These are phyloP conservation scores for Dictyostelium citrinum DNA, from an alignment of 78 protist genomes.

Conservation along the genomic window DNA sequence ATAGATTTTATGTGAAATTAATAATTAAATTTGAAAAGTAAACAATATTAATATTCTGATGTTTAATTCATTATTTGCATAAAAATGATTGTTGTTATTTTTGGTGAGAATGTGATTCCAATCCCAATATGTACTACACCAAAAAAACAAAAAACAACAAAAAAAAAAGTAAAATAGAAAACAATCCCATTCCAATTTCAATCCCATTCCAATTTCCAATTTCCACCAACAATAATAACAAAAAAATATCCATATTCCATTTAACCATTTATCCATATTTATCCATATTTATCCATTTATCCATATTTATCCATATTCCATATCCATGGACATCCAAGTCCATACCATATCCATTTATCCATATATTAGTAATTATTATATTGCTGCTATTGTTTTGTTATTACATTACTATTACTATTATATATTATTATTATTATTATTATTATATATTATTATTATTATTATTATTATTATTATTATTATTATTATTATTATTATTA, in stretches of 20 bases:
- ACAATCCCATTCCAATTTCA: neutral
- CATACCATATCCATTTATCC: neutral
- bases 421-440: neutral
- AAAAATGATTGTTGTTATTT: neutral
- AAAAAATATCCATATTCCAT: neutral
- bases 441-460: neutral
- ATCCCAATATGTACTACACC: neutral
- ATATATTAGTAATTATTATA: neutral
- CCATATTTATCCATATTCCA: neutral
- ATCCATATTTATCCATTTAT: no score
- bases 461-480: constrained; percentile 10
- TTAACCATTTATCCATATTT: neutral
- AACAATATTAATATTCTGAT: neutral
- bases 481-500: neutral
- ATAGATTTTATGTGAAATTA: neutral
- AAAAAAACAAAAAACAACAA: neutral
- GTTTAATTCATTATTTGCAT: neutral
- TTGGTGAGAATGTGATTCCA: neutral
- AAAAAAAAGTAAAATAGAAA: neutral
- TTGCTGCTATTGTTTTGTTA: no score
- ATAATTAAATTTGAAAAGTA: neutral
- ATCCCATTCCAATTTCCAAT: neutral
- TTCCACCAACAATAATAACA: neutral
- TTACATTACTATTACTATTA: no score
- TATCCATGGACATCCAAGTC: neutral